These are phyloP conservation scores for Eucalyptus fibrosa DNA, from an alignment of 345 rosid species.

Conservation along the genomic window DNA sequence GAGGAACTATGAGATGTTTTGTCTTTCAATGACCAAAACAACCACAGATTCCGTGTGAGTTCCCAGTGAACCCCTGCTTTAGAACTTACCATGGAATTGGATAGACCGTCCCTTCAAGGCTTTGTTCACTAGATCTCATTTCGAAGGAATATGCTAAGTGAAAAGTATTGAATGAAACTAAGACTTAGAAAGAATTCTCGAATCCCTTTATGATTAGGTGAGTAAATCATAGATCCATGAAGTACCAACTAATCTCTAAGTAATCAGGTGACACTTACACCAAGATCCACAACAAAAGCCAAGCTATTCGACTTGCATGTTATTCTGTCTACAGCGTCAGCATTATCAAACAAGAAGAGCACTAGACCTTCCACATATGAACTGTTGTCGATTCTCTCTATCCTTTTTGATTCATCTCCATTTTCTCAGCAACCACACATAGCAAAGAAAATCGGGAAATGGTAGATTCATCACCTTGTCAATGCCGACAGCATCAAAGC, in stretches of 20 bases:
- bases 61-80: not conserved
- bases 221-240: not conserved
- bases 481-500: constrained; percentile 19
- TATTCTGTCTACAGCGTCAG: not conserved
- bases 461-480: constrained; percentile 7
- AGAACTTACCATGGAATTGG: not conserved
- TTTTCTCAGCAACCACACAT: not conserved
- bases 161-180: not conserved
- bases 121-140: not conserved
- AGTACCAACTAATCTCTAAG: not conserved
- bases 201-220: not conserved
- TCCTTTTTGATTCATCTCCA: not conserved
- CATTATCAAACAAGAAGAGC: not conserved
- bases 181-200: not conserved
- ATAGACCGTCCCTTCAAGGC: not conserved
- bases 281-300: not conserved
- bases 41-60: not conserved
- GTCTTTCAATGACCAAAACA: not conserved
- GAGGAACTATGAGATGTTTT: not conserved
- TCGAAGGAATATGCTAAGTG: not conserved
- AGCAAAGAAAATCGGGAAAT: not conserved
- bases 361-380: not conserved
- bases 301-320: not conserved
- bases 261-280: not conserved
- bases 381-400: not conserved